Percentiles rank a stretch among this genome's conserved stretches.
Evolutionary conservation across 2,329 filamentous ascomycete species (phyloP).

Genomic region (Aspergillus sp.): DNA sequence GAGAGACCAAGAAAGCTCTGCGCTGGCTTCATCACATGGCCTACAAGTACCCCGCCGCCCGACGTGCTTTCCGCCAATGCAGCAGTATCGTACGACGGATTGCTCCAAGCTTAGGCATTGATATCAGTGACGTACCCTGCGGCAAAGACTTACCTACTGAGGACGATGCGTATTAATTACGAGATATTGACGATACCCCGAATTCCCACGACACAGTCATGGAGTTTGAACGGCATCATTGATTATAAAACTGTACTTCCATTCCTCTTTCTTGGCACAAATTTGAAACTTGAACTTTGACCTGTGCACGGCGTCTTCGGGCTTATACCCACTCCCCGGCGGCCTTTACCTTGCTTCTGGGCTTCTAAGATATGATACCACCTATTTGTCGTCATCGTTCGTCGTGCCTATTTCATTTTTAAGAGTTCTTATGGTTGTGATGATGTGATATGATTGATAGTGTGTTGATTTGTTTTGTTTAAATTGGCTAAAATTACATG

Average conservation of each 20-base stretch:
- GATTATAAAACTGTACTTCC: not conserved
- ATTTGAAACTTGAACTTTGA: no score
- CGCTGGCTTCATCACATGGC: slow-evolving; percentile 42
- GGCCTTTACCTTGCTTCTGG: not conserved
- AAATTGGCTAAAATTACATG: no score
- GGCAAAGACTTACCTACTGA: not conserved
- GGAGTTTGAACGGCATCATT: not conserved
- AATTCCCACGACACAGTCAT: not conserved
- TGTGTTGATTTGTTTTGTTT: no score
- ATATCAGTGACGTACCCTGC: slow-evolving; percentile 34
- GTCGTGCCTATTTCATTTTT: no score
- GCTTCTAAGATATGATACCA: not conserved
- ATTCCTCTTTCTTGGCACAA: not conserved
- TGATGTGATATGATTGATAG: no score
- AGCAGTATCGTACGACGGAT: slow-evolving; percentile 35
- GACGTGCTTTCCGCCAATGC: slow-evolving; percentile 40
- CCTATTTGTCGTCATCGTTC: no score
- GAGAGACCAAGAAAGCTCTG: slow-evolving; percentile 39
- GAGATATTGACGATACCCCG: not conserved
- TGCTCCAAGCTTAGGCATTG: slow-evolving; percentile 32
- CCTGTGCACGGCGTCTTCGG: not conserved
- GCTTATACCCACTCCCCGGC: not conserved
- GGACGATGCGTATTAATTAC: not conserved
- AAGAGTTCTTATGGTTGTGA: no score
- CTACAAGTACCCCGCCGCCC: slow-evolving; percentile 31